Percentiles rank a stretch among this genome's conserved stretches.
These are phyloP conservation scores for Colletotrichum sp. DNA, from an alignment of 2,329 filamentous ascomycete species.

Conservation along the genomic window DNA sequence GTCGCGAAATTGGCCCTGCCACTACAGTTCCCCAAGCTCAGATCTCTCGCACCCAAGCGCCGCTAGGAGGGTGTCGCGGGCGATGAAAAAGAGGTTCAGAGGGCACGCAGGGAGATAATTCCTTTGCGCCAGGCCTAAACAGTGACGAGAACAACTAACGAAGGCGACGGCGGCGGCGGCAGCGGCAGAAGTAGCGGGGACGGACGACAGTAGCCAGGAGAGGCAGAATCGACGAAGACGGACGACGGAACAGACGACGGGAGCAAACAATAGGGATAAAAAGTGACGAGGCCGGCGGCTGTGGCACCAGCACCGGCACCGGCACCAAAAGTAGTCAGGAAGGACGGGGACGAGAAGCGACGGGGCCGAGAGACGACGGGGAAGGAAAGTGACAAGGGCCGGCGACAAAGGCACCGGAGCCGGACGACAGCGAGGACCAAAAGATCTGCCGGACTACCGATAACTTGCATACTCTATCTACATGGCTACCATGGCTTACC, in stretches of 20 bases:
- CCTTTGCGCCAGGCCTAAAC: background rate
- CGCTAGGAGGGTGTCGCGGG: constrained; percentile 4
- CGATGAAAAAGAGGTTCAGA: background rate
- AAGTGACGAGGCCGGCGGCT: background rate
- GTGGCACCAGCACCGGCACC: background rate
- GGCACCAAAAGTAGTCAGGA: background rate
- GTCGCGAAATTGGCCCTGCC: constrained; percentile 79
- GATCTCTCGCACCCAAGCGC: constrained; percentile 29
- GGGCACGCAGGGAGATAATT: background rate
- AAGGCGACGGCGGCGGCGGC: background rate
- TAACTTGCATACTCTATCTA: background rate
- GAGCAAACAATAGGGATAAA: background rate
- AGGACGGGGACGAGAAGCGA: background rate
- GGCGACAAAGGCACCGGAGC: background rate
- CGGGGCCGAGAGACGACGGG: background rate
- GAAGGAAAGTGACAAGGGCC: background rate
- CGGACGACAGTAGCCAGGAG: background rate
- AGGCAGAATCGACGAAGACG: background rate
- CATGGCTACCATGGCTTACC: background rate
- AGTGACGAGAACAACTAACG: background rate
- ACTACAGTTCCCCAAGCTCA: constrained; percentile 77
- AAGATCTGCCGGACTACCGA: background rate
- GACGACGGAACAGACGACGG: background rate
- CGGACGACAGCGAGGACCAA: background rate
- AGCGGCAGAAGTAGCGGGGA: background rate